phyloP scores from a whole-genome alignment of 1,139 yeast species.

The Yamadazyma songkhlaensis region DNA sequence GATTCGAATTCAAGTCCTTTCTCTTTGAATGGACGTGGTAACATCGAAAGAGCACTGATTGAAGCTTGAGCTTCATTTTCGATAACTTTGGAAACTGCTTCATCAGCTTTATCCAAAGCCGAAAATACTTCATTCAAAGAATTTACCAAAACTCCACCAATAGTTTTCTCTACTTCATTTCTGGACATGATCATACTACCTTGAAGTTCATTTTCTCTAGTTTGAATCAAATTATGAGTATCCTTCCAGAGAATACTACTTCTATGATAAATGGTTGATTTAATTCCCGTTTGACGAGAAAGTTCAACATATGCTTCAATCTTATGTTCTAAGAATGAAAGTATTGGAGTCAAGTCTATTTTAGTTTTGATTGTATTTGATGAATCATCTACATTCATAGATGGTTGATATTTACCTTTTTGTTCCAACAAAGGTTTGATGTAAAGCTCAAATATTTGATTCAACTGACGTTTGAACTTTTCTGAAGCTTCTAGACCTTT shows the following conservation, averaged over 20 bases:
- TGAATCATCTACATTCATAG: slow-evolving; percentile 26
- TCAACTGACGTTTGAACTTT: slow-evolving; percentile 21
- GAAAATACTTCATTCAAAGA: slow-evolving; percentile 9
- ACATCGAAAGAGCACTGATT: slow-evolving; percentile 11
- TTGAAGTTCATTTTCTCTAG: slow-evolving; percentile 26
- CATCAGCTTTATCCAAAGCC: slow-evolving; percentile 1
- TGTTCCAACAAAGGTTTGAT: slow-evolving; percentile 13
- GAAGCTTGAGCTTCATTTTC: slow-evolving; percentile 13
- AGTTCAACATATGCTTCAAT: slow-evolving; percentile 28
- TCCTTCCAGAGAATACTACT: slow-evolving; percentile 38
- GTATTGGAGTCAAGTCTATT: slow-evolving; percentile 34
- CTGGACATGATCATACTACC: slow-evolving; percentile 8
- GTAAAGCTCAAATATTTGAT: slow-evolving; percentile 12
- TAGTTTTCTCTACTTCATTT: slow-evolving; percentile 7
- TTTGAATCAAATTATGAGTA: slow-evolving; percentile 24
- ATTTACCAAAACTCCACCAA: slow-evolving; percentile 7
- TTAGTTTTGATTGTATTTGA: slow-evolving; percentile 33
- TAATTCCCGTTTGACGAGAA: slow-evolving; percentile 21
- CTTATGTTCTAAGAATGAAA: slow-evolving; percentile 26
- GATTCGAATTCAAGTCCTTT: slow-evolving; percentile 3
- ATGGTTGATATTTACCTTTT: neutral
- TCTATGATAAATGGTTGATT: slow-evolving; percentile 30
- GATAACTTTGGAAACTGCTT: slow-evolving; percentile 5
- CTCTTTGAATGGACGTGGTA: slow-evolving; percentile 7
- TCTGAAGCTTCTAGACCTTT: slow-evolving; percentile 31